Evolutionary conservation across 495 filamentous ascomycete genomes (phyloP), one percentile per base, ranked within the genome.

Genomic region (Penicillium alfredii): DNA sequence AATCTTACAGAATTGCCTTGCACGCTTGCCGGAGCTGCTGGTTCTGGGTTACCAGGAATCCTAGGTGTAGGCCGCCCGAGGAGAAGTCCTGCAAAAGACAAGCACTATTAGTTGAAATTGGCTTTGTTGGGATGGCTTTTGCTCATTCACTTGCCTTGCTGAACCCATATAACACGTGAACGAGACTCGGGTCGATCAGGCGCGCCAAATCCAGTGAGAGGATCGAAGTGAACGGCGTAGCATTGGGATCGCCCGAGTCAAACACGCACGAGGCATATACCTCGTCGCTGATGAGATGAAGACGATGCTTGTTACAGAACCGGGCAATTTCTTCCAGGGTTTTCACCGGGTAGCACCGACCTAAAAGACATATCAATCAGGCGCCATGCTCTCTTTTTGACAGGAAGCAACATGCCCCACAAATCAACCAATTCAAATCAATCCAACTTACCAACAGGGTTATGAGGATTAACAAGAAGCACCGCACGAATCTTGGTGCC

Each of bases 201-300:
- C 51, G 58, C 6, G 33, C 20, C 0, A 49, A 24, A 31, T 73
- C 56, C 22, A 81, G 47, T 0, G 73, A 63, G 0, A 76, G 56
- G 4, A 74, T 58, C 1, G 72, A 77, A 1, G 57, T 61, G 50
- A 83, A 83, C 1, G 56, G 53, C 6, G 60, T 40, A n/a, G 63
- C 60, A 0, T 46, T 31, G 4, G 53, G 44, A 16, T 62, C 46
- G 5, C 57, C 55, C 1, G 58, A 49, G 12, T 61, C 58, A 45
- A 69, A 81, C 0, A 76, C 61, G 11, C 63, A 72, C 3, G 74
- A 56, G 4, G 73, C 78, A 48, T 80, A 81, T 4, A 81, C 64
- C 45, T 82, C 78, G 40, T 82, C 78, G 30, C 67, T 70, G 23
- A 81, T 70, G 4, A 81, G 48, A 47, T 82, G 78, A 8, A 82